A percentile compares a stretch with the other conserved stretches of the same genome.
phyloP scores from a whole-genome alignment of 164 flowering plant genomes.

The Vitis amurensis region DNA sequence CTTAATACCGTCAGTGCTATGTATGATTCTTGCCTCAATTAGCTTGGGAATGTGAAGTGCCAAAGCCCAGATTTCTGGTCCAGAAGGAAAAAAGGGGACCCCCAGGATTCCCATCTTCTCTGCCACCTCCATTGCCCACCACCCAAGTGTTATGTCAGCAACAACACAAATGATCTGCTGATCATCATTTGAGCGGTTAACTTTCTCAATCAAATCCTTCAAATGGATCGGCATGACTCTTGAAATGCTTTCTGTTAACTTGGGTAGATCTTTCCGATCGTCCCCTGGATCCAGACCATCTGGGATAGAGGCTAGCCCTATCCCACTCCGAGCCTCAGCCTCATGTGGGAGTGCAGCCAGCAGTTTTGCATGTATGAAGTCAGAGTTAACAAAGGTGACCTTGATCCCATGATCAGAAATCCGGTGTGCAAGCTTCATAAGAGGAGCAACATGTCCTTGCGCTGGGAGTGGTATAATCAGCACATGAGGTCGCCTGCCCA shows the following conservation, averaged over 20 bases:
- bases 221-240: constrained; percentile 16
- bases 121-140: constrained; percentile 20
- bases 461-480: no score
- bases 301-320: constrained; percentile 16
- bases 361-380: background rate
- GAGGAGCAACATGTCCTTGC: no score
- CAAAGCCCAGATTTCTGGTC: constrained; percentile 8
- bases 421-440: no score
- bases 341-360: no score
- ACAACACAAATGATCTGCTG: constrained; percentile 24
- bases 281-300: constrained; percentile 16
- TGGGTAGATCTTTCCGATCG: background rate
- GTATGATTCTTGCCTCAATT: constrained; percentile 18
- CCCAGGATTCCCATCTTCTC: constrained; percentile 22
- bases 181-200: constrained; percentile 3
- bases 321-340: no score
- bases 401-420: background rate
- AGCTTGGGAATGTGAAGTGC: constrained; percentile 17
- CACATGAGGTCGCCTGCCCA: no score
- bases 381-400: constrained; percentile 2
- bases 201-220: constrained; percentile 13
- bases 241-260: background rate
- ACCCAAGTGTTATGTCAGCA: constrained; percentile 21
- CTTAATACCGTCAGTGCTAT: constrained; percentile 11
- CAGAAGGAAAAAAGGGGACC: constrained; percentile 18